Base-by-base conservation (phyloP, 768 basidiomycete species). In the Pisolithus albus region DNA sequence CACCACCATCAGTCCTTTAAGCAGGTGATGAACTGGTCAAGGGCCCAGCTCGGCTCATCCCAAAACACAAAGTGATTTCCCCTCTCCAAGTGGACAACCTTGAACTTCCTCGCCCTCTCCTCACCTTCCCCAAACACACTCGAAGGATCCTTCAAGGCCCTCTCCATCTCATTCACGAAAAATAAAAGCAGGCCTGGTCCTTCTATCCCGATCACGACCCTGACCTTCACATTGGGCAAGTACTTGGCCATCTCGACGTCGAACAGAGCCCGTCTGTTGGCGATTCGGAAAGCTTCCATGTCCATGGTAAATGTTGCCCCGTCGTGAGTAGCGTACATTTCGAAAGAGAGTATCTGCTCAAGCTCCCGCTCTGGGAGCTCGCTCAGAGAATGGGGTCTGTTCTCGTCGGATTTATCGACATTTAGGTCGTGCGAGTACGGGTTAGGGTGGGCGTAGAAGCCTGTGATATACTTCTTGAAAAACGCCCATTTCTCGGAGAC, bases 251-350 rank as follows among this genome's bases (percentile, higher is more conserved):
- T 37, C n/a, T 21, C 21, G 3, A 19, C 13, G n/a, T 53, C 34
- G 36, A 56, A 53, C 19, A 56, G 26, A 18, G 55, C 52, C 32
- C 52, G 52, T 42, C 42, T 24, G 7, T 47, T 46, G 19, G n/a
- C 18, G 3, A 23, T 9, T 21, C 32, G 19, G 21, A 49, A 13
- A 9, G 45, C 42, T 23, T 49, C 51, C 19, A 1, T 13, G 15
- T 26, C 21, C 1, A 52, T 38, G 30, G 16, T 10, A 8, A 52
- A 1, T 3, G 34, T 15, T 10, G 15, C 15, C 18, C 21, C 5
- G 5, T 56, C 52, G 26, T 43, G 46, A 28, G 18, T 10, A 7
- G 16, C 32, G 24, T 45, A 56, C 41, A 32, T 36, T 11, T 50
- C 43, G 7, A 44, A 6, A 26, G 43, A 49, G 1, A 28, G 49